phyloP scores from a whole-genome alignment of 2,329 filamentous ascomycete genomes.

The Lecanicillium sp. region DNA sequence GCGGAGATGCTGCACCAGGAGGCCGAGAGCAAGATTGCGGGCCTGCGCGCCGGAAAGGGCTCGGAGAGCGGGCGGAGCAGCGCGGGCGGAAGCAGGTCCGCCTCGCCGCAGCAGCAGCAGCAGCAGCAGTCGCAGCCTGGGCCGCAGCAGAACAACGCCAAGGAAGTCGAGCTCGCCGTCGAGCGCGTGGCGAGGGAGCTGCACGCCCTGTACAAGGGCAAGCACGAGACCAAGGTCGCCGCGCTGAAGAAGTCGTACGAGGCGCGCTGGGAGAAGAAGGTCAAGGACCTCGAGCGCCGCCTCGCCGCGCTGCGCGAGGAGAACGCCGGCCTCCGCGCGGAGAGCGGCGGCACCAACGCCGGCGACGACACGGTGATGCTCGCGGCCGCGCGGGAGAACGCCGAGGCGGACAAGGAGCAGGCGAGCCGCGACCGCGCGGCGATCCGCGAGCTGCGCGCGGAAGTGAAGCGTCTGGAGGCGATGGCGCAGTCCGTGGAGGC shows the following conservation, averaged over 20 bases:
- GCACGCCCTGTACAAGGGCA: conserved; percentile 89
- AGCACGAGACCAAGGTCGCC: conserved; percentile 93
- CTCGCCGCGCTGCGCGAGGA: conserved; percentile 65
- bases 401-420: conserved; percentile 47
- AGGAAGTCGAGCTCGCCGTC: conserved; percentile 76
- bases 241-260: conserved; percentile 84
- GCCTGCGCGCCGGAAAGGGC: conserved; percentile 59
- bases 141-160: conserved; percentile 23
- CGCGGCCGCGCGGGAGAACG: conserved; percentile 18
- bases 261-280: conserved; percentile 80
- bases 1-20: conserved; percentile 72
- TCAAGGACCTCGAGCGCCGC: conserved; percentile 68
- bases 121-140: too few relatives aligned
- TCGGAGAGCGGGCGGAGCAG: conserved; percentile 27
- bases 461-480: conserved; percentile 67
- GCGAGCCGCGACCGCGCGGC: conserved; percentile 62
- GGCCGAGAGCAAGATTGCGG: conserved; percentile 68
- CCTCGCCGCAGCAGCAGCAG: conserved; percentile 22
- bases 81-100: conserved; percentile 15
- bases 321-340: conserved; percentile 65
- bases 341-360: conserved; percentile 60
- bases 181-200: conserved; percentile 92
- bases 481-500: conserved; percentile 63
- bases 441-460: conserved; percentile 64
- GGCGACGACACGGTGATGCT: conserved; percentile 39